These are phyloP conservation scores for Lepidium aucheri DNA, from an alignment of 345 rosid species.

Conservation along the genomic window DNA sequence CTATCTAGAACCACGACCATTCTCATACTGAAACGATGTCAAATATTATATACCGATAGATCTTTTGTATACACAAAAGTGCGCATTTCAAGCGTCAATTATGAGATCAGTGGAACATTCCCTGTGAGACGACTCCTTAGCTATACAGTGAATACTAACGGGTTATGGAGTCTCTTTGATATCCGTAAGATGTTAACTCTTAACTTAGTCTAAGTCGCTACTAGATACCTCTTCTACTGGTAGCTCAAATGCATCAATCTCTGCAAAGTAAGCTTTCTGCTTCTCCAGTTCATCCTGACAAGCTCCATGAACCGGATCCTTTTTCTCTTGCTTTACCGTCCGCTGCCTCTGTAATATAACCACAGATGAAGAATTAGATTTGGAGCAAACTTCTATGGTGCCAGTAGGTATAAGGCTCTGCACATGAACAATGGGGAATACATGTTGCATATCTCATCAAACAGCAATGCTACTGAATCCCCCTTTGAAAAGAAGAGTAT, in stretches of 20 bases:
- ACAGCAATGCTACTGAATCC: neutral
- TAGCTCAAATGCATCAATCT: constrained; percentile 68
- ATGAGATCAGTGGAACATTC: constrained; percentile 8
- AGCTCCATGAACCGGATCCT: constrained; percentile 13
- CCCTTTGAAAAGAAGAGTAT: neutral
- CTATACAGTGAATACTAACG: constrained; percentile 24
- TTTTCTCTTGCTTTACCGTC: neutral
- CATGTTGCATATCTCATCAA: neutral
- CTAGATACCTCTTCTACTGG: constrained; percentile 55
- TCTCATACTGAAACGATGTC: neutral
- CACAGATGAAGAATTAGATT: neutral
- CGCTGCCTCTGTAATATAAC: constrained; percentile 36
- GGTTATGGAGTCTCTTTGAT: constrained; percentile 12
- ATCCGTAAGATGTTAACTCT: constrained; percentile 8
- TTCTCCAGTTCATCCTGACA: constrained; percentile 43
- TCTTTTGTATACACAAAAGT: constrained; percentile 10
- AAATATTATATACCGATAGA: constrained; percentile 7
- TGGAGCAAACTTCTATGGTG: neutral
- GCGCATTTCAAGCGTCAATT: constrained; percentile 6
- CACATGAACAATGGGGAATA: neutral
- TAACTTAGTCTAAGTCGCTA: constrained; percentile 38
- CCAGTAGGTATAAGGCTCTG: neutral
- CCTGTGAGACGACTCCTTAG: constrained; percentile 4
- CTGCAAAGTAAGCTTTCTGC: constrained; percentile 70
- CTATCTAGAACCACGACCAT: neutral